Conservation (phyloP, 2,329 filamentous ascomycete species). For the Aspergillus felis region DNA sequence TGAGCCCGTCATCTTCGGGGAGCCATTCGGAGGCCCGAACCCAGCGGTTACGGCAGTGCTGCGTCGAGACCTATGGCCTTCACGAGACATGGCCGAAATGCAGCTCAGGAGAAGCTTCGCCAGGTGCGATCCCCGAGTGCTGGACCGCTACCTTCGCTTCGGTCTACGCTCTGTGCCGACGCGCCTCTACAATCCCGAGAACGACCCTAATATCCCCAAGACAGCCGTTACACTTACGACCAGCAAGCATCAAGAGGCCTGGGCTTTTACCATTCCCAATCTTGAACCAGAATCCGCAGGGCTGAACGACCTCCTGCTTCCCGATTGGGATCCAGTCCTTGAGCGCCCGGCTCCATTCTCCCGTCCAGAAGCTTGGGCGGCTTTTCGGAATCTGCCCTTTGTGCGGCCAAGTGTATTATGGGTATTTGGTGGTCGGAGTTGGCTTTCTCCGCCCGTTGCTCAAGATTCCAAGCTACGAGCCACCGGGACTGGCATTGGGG, state of each 20-base stretch:
- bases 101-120: background rate
- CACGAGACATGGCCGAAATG: constrained; percentile 1
- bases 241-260: constrained; percentile 15
- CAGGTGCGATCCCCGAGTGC: background rate
- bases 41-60: constrained; percentile 4
- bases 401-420: constrained; percentile 22
- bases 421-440: constrained; percentile 17
- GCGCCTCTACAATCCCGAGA: constrained; percentile 5
- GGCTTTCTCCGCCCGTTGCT: constrained; percentile 7
- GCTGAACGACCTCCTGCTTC: constrained; percentile 9
- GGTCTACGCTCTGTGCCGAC: constrained; percentile 10
- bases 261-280: constrained; percentile 6
- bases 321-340: constrained; percentile 13
- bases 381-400: constrained; percentile 16
- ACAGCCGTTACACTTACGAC: constrained; percentile 17
- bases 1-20: constrained; percentile 49
- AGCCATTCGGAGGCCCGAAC: background rate
- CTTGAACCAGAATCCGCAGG: constrained; percentile 10
- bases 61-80: constrained; percentile 9
- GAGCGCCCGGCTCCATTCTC: constrained; percentile 10
- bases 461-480: constrained; percentile 15
- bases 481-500: constrained; percentile 20
- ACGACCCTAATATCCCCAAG: constrained; percentile 2
- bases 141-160: background rate
- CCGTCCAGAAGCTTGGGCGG: constrained; percentile 14